These are phyloP conservation scores for Angomonas deanei DNA, from an alignment of 208 protist genomes.

Conservation along the genomic window DNA sequence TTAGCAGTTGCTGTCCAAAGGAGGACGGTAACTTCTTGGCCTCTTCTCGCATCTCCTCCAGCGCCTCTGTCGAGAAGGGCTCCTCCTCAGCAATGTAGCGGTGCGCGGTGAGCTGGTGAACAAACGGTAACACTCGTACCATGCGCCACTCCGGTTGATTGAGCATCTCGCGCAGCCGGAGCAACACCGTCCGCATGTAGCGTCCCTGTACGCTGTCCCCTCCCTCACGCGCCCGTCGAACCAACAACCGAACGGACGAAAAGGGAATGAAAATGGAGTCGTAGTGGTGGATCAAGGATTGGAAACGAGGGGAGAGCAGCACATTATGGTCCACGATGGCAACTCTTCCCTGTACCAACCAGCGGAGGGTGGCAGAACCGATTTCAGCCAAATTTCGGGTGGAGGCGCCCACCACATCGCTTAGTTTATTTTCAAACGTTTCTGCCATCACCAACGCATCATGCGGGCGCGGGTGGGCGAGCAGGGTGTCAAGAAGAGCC, in stretches of 20 bases:
- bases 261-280: slow-evolving; percentile 82
- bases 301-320: slow-evolving; percentile 67
- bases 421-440: slow-evolving; percentile 53
- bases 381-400: slow-evolving; percentile 56
- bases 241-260: slow-evolving; percentile 56
- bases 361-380: slow-evolving; percentile 61
- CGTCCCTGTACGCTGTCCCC: slow-evolving; percentile 44
- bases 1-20: slow-evolving; percentile 8
- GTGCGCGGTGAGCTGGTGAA: slow-evolving; percentile 76
- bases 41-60: slow-evolving; percentile 40
- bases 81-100: slow-evolving; percentile 60
- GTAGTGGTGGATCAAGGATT: slow-evolving; percentile 78
- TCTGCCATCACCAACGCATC: slow-evolving; percentile 61
- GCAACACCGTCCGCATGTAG: slow-evolving; percentile 43
- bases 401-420: slow-evolving; percentile 43
- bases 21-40: slow-evolving; percentile 18
- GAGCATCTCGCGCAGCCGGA: slow-evolving; percentile 35
- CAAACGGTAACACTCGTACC: slow-evolving; percentile 67
- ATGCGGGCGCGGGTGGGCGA: slow-evolving; percentile 55
- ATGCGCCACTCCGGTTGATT: slow-evolving; percentile 26
- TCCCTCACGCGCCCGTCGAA: slow-evolving; percentile 53
- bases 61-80: slow-evolving; percentile 31
- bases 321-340: slow-evolving; percentile 87
- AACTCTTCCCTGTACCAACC: slow-evolving; percentile 82
- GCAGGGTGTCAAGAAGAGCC: slow-evolving; percentile 69